Base-by-base conservation (phyloP, 2,329 filamentous ascomycete species). In the Emericellopsis atlantica region DNA sequence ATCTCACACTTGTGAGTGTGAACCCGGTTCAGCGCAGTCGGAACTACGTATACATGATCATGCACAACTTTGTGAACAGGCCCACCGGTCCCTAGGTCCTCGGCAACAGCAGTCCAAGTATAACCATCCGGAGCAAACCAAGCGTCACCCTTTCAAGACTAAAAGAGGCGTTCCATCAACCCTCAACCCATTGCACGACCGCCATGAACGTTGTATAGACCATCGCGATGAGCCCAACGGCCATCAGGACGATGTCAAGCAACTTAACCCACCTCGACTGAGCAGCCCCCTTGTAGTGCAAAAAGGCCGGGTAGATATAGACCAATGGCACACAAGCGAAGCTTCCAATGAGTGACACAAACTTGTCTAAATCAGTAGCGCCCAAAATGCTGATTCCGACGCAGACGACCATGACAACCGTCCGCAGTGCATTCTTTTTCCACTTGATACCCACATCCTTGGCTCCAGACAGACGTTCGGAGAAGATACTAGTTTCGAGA, bases 261-360 rank as follows among this genome's bases (percentile, higher is more conserved):
- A 59, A 54, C 60, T 78, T 84, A 23, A 63, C 70, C 53, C 58
- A 62, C 26, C 55, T 58, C n/a, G 67, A 72, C 38, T 69, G 64
- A 6, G 81, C 82, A 4, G 81, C 67, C 5, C 77, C 81, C 50
- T 70, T 76, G 59, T 76, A 81, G 55, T 88, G 83, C 51, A 88
- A 53, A 46, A 70, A 79, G 1, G 83, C 72, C 35, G 84, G 82
- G 53, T 86, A 87, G 44, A 87, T 82, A 58, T 86, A 87, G 10
- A 87, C 81, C 47, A 87, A 59, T 12, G 82, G 82, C 41, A 87
- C 79, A 49, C 82, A 87, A 2, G 81, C 81, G 51, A 84, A 77
- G 32, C 74, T 79, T 11, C 82, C 82, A 47, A 86, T 85, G 37
- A 87, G 61, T 0, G 81, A 77, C 11, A 87, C 81, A 48, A 86